These are phyloP conservation scores for Neonectria hederae DNA, from an alignment of 2,329 filamentous ascomycete genomes.

Conservation along the genomic window DNA sequence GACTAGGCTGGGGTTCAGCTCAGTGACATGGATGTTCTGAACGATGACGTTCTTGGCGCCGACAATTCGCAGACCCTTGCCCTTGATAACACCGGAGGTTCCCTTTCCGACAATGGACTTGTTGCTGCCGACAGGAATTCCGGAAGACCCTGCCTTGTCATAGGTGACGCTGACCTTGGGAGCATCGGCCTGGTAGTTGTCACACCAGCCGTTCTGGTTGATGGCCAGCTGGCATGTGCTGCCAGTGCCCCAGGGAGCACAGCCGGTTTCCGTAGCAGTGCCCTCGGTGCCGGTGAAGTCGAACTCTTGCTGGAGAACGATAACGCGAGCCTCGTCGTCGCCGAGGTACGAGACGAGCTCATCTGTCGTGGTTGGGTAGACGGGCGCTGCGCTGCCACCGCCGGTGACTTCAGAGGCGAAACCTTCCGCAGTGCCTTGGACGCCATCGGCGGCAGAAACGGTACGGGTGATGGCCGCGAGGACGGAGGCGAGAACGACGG, in stretches of 20 bases:
- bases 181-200: conserved; percentile 62
- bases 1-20: conserved; percentile 65
- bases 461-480: not conserved
- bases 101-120: conserved; percentile 65
- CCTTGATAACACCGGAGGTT: conserved; percentile 61
- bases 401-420: conserved; percentile 65
- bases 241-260: conserved; percentile 64
- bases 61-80: conserved; percentile 62
- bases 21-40: conserved; percentile 64
- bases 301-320: conserved; percentile 64
- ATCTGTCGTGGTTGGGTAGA: conserved; percentile 60
- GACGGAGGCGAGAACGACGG: not conserved
- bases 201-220: conserved; percentile 66
- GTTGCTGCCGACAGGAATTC: conserved; percentile 63
- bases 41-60: conserved; percentile 64
- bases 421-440: conserved; percentile 51
- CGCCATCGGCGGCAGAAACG: conserved; percentile 21
- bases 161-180: conserved; percentile 54
- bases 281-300: conserved; percentile 66
- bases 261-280: conserved; percentile 59
- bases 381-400: conserved; percentile 62
- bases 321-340: conserved; percentile 61
- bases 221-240: conserved; percentile 65
- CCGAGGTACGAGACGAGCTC: conserved; percentile 67
- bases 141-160: conserved; percentile 60